A percentile compares a stretch with the other conserved stretches of the same genome.
Conservation (phyloP, 73 alveolate genomes). For the Symbiodinium natans region DNA sequence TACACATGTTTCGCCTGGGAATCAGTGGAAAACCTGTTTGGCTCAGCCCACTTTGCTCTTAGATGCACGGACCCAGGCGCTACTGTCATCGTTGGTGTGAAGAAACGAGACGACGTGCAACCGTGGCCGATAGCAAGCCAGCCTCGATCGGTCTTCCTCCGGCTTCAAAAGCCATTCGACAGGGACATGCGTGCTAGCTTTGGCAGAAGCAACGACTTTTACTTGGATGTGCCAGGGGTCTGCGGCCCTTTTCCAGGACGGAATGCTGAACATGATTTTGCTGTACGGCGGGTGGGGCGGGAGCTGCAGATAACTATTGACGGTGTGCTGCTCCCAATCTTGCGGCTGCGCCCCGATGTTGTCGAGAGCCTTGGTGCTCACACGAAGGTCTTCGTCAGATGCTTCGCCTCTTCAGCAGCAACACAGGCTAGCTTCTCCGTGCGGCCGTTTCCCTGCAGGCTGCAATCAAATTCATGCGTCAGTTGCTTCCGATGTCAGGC, state of each 20-base stretch:
- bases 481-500: neutral
- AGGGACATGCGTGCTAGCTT: neutral
- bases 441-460: neutral
- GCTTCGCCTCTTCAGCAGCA: neutral
- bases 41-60: neutral
- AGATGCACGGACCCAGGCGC: neutral
- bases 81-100: neutral
- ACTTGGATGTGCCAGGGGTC: neutral
- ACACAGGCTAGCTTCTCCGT: neutral
- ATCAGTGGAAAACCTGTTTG: neutral
- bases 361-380: neutral
- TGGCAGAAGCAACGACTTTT: neutral
- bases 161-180: neutral
- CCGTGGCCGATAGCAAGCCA: neutral
- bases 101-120: neutral
- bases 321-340: neutral
- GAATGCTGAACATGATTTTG: neutral
- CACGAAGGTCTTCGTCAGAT: neutral
- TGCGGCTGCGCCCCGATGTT: neutral
- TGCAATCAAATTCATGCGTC: neutral
- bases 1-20: neutral
- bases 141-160: neutral
- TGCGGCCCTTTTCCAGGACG: too few species aligned
- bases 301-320: neutral
- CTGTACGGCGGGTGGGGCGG: neutral